Evolutionary conservation across 179 eudicot genomes (phyloP), one percentile per base, ranked within the genome.

Genomic region (Beta lomatogona): DNA sequence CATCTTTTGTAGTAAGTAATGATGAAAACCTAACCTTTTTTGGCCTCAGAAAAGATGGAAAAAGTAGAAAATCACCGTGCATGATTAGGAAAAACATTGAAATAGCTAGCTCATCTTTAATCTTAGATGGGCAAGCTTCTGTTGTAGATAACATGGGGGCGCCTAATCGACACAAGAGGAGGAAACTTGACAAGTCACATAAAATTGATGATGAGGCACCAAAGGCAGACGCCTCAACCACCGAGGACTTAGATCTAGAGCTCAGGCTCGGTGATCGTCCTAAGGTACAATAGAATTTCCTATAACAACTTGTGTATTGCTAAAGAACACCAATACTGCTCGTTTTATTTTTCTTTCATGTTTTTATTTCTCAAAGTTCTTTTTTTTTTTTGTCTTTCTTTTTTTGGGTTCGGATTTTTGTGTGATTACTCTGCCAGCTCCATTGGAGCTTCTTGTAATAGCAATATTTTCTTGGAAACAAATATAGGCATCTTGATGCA

Each of bases 241-340:
- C 60, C 36, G 79, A 59, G 9, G 87, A 83, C 71, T 60, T 87
- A 76, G 89, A 87, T 87, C 86, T 87, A 72, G 89, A 87, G 85
- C 86, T 87, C 67, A 85, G 89, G 86, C 89, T 87, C 61, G 89
- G 89, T 9, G 70, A 76, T 81, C 75, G 69, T 52, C 81, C 86
- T 21, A 73, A 73, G 79, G 80, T 60, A n/a, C 73, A 58, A 75
- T 22, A 65, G 28, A 68, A 7, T 4, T 15, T 55, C 9, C 6
- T 21, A 25, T 31, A 14, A 8, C 55, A 57, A 25, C 28, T 0
- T 21, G 31, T 21, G 66, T 61, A 61, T 61, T 61, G 12, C n/a
- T 61, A 21, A 61, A 61, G 8, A 21, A 61, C 60, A 15, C 2
- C 18, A 16, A 16, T 16, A 57, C 60, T 57, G 16, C 60, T 57